A percentile compares a stretch with the other conserved stretches of the same genome.
Conservation (phyloP, 805 yeast species). For the Yamadazyma nakazawae region DNA sequence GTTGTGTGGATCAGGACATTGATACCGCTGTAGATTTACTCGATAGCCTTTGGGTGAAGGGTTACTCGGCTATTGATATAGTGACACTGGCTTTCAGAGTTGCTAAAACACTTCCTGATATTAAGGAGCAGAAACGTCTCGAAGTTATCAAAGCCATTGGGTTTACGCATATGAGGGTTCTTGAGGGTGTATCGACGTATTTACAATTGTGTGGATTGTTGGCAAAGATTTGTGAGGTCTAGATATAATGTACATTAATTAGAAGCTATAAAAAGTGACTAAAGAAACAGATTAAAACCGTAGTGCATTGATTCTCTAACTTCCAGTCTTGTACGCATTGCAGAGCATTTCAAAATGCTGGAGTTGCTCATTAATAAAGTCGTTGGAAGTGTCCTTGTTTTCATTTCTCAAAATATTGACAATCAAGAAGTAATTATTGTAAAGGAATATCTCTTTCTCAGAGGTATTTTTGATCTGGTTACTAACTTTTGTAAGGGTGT, state of each 20-base stretch:
- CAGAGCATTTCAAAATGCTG: constrained; percentile 39
- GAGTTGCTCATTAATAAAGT: constrained; percentile 34
- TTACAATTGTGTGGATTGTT: constrained; percentile 83
- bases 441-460: constrained; percentile 67
- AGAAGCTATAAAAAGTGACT: no score
- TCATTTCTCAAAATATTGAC: constrained; percentile 51
- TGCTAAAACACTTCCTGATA: constrained; percentile 66
- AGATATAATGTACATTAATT: neutral
- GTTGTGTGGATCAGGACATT: constrained; percentile 38
- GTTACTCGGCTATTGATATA: constrained; percentile 90
- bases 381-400: constrained; percentile 19
- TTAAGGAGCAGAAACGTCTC: constrained; percentile 66
- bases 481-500: constrained; percentile 63
- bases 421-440: constrained; percentile 65
- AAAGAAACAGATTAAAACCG: neutral
- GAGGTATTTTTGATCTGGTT: constrained; percentile 36
- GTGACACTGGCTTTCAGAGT: constrained; percentile 89
- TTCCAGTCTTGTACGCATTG: constrained; percentile 30
- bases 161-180: constrained; percentile 82
- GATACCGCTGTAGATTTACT: constrained; percentile 66
- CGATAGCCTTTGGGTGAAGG: constrained; percentile 77
- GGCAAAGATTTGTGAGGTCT: constrained; percentile 48
- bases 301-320: neutral
- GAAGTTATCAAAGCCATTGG: constrained; percentile 86
- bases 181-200: constrained; percentile 90